Evolutionary conservation across 2,329 filamentous ascomycete species (phyloP), one percentile per base, ranked within the genome.

Genomic region (Pseudocercospora vitis): DNA sequence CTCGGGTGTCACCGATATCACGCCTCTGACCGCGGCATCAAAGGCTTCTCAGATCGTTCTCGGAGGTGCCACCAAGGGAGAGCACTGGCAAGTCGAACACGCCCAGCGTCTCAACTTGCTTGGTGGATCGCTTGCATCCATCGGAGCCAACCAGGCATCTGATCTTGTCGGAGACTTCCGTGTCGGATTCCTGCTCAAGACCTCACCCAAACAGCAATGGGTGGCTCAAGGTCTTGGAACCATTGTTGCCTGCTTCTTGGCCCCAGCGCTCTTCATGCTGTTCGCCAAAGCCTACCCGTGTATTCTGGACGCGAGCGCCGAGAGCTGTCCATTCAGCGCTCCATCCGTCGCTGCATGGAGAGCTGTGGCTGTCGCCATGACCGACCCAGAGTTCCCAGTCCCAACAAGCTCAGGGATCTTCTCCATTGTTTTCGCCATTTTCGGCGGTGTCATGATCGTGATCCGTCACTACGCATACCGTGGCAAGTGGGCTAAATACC

Each of bases 31-130:
- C 2, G 83, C 85, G 3, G 82, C 82, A 0, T 79, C 83, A 60
- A 88, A 87, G 71, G 84, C 84, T 3, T 85, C 83, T 1, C 85
- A 87, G 73, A 80, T 87, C 52, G 77, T 88, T 50, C 83, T 85
- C 42, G 84, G 84, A 59, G 84, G 80, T 47, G 83, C 83, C 24
- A 86, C 84, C 29, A 77, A 77, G 32, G 76, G 78, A 58, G 74
- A 79, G 53, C 72, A 78, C 58, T 80, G 78, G 69, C 63, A 70
- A 1, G 59, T 80, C 51, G 61, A 71, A 5, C 69, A 79, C 12
- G 82, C 84, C 1, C 85, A 87, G 71, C 74, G 77, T 47, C 77
- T 87, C 70, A 88, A 88, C 73, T 70, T 87, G 24, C 77, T 86
- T 26, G 84, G 84, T 35, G 84, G 84, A 35, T 71, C 72, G n/a